Evolutionary conservation across 169 alveolate genomes (phyloP), one percentile per base, ranked within the genome.

Genomic region (Plasmodium adleri): DNA sequence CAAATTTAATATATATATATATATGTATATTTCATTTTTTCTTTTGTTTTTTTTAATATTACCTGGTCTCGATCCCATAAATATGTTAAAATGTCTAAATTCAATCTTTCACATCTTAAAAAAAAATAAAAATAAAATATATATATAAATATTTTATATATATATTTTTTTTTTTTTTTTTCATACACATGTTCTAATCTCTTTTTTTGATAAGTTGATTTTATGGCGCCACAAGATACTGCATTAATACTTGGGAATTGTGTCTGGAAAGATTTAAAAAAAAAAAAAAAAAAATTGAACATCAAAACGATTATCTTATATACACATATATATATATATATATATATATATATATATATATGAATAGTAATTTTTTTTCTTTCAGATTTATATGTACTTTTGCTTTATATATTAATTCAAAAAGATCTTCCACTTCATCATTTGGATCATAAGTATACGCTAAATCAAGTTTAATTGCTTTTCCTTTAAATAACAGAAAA

Each of bases 341-440:
- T 0, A 59, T 5, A 24, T 12, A 22, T 39, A 74, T 20, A 59
- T 50, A 15, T 49, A 74, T 74, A 47, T 58, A 8, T 12, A 12
- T 64, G 8, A 56, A 50, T 5, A 24, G 5, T 12, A 72, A 39
- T 20, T 64, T 66, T 58, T 17, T 32, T 26, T 26, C 32, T 26
- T 26, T 26, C 32, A 26, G 32, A 26, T 26, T 26, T 26, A 26
- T 26, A 26, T 26, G 32, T 45, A 93, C 96, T 94, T 89, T 60
- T 28, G 92, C 96, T 24, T 91, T 92, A n/a, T 32, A 72, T 15
- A 93, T 88, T 26, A 93, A 32, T 56, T 62, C 83, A 88, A 74
- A 98, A 68, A 98, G 95, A 93, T 98, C 99, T 93, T 98, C 99
- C n/a, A 97, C 99, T 93, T 98, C 99, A 93, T 98, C 99, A 20